Conservation (phyloP, 345 rosid species). For the Eucalyptus polyanthemos region DNA sequence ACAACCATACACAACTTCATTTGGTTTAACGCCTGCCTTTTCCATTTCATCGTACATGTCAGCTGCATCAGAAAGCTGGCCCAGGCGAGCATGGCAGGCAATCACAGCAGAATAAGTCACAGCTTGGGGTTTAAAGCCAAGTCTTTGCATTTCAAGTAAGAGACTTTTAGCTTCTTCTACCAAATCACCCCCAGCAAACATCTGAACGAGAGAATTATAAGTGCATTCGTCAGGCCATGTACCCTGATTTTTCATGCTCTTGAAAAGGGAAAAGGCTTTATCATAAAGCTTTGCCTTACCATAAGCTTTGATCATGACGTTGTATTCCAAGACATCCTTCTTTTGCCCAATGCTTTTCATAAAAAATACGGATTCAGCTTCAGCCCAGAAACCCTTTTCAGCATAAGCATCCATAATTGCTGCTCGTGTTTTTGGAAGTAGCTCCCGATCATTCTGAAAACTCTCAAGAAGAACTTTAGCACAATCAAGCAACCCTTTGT, state of each 20-base stretch:
- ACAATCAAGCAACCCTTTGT: conserved; percentile 9
- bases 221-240: conserved; percentile 89
- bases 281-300: conserved; percentile 78
- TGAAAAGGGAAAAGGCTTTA: conserved; percentile 70
- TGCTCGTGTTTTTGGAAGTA: conserved; percentile 50
- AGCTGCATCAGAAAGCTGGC: conserved; percentile 54
- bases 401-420: conserved; percentile 72
- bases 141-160: conserved; percentile 58
- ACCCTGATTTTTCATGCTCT: conserved; percentile 74
- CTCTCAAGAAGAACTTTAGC: conserved; percentile 41
- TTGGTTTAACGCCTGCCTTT: conserved; percentile 53
- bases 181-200: conserved; percentile 69
- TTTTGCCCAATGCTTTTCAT: conserved; percentile 37
- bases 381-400: conserved; percentile 72
- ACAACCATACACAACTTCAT: conserved; percentile 76
- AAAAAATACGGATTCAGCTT: conserved; percentile 62
- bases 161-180: conserved; percentile 55
- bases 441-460: conserved; percentile 23
- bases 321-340: conserved; percentile 59
- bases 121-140: conserved; percentile 54
- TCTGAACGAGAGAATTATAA: conserved; percentile 70
- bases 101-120: conserved; percentile 58
- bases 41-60: conserved; percentile 41
- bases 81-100: conserved; percentile 62
- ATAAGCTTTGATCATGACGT: conserved; percentile 87